Evolutionary conservation across 2,329 filamentous ascomycete genomes (phyloP).

Genomic region (Penicillium sp.): DNA sequence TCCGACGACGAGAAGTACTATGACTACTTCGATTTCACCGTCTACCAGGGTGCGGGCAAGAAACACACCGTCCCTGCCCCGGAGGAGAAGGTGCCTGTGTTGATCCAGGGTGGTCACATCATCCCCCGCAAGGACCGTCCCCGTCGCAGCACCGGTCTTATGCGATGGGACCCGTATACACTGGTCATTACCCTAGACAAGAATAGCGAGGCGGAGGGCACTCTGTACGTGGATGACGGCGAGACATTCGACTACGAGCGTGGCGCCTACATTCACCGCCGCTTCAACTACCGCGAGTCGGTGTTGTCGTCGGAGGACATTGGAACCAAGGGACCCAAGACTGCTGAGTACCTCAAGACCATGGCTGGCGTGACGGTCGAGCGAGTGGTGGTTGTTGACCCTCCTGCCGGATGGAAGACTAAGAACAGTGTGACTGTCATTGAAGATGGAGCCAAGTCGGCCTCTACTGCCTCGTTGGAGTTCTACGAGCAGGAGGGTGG

Average conservation of each 20-base stretch:
- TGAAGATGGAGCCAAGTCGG: slow-evolving; percentile 48
- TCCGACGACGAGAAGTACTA: slow-evolving; percentile 89
- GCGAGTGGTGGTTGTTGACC: slow-evolving; percentile 80
- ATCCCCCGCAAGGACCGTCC: slow-evolving; percentile 86
- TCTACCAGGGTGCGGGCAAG: slow-evolving; percentile 71
- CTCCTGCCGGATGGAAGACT: slow-evolving; percentile 68
- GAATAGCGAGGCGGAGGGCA: slow-evolving; percentile 71
- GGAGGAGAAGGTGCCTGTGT: slow-evolving; percentile 79
- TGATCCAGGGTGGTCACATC: slow-evolving; percentile 92
- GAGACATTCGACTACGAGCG: slow-evolving; percentile 85
- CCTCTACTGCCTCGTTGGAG: slow-evolving; percentile 56
- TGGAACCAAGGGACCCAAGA: slow-evolving; percentile 60
- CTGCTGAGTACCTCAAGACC: slow-evolving; percentile 71
- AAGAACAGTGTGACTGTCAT: slow-evolving; percentile 57
- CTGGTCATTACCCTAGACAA: slow-evolving; percentile 73
- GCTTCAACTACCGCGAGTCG: slow-evolving; percentile 65
- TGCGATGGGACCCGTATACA: slow-evolving; percentile 95
- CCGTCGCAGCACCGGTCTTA: slow-evolving; percentile 78
- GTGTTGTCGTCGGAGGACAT: slow-evolving; percentile 70
- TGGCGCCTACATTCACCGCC: slow-evolving; percentile 84
- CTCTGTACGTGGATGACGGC: slow-evolving; percentile 89
- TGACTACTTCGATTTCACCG: slow-evolving; percentile 87
- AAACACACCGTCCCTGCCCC: slow-evolving; percentile 70
- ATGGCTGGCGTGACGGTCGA: slow-evolving; percentile 80
- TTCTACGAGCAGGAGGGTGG: slow-evolving; percentile 53